phyloP scores from a whole-genome alignment of 2,329 filamentous ascomycete species.

The Talaromyces sp. region DNA sequence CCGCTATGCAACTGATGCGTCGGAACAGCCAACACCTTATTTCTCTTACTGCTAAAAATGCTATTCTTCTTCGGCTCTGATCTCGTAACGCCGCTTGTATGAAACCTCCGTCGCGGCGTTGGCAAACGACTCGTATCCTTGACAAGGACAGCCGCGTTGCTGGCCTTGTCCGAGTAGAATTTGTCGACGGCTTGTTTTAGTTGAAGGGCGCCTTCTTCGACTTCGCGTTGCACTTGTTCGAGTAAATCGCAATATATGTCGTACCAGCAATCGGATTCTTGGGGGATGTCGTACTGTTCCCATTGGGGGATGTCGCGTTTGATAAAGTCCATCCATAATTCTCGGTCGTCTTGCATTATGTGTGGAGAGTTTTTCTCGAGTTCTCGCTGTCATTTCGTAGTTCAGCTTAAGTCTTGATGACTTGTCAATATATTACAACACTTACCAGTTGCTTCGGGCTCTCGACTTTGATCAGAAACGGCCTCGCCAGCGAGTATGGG shows the following conservation, averaged over 20 bases:
- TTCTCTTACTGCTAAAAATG: constrained; percentile 35
- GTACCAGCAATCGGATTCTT: constrained; percentile 67
- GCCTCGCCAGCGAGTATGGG: constrained; percentile 60
- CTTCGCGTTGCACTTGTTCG: constrained; percentile 52
- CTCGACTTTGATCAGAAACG: constrained; percentile 66
- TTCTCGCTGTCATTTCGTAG: constrained; percentile 34
- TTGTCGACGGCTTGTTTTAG: constrained; percentile 55
- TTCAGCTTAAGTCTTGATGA: constrained; percentile 9
- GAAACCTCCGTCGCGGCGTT: constrained; percentile 5
- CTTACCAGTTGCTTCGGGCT: constrained; percentile 67
- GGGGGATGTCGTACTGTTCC: constrained; percentile 60
- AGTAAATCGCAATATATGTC: constrained; percentile 69
- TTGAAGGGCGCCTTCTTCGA: constrained; percentile 54
- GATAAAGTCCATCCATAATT: constrained; percentile 77
- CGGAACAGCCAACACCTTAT: constrained; percentile 33
- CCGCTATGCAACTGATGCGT: constrained; percentile 38
- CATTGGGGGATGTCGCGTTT: constrained; percentile 67
- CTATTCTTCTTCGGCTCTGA: constrained; percentile 27
- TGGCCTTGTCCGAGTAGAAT: constrained; percentile 54
- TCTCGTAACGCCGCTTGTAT: constrained; percentile 17
- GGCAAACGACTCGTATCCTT: constrained; percentile 5
- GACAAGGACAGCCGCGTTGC: constrained; percentile 38
- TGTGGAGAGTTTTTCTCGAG: constrained; percentile 75
- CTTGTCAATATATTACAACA: constrained; percentile 4
- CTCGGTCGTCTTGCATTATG: constrained; percentile 61